Evolutionary conservation across 345 rosid genomes (phyloP).

Genomic region (Dipteronia dyeriana): DNA sequence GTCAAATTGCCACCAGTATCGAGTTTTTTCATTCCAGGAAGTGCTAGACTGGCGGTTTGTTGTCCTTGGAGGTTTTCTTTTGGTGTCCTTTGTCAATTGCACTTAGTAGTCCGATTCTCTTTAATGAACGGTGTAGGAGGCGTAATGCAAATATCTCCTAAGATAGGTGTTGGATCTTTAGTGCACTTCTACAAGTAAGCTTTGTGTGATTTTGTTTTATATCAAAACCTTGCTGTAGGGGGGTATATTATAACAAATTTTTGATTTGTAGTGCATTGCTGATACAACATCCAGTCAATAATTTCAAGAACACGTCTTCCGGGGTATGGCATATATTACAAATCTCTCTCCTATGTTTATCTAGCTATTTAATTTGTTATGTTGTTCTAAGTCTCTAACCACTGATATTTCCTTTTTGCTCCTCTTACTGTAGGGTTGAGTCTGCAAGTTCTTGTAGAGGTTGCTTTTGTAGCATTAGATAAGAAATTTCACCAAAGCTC

Average conservation of each 20-base stretch:
- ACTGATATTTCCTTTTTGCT: conserved; percentile 15
- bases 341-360: not conserved
- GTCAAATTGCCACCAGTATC: conserved; percentile 64
- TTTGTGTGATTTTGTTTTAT: not conserved
- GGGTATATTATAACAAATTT: conserved; percentile 19
- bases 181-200: conserved; percentile 47
- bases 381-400: conserved; percentile 15
- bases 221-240: not conserved
- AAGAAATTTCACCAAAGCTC: conserved; percentile 25
- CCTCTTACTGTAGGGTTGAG: conserved; percentile 52
- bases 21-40: conserved; percentile 72
- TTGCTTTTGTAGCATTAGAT: conserved; percentile 43
- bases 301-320: conserved; percentile 29
- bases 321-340: conserved; percentile 18
- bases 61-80: conserved; percentile 61
- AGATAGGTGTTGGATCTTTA: conserved; percentile 55
- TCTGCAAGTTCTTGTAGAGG: conserved; percentile 41
- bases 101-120: conserved; percentile 59
- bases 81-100: conserved; percentile 87
- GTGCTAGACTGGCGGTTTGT: conserved; percentile 90
- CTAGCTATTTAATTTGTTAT: not conserved
- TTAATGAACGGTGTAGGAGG: conserved; percentile 46
- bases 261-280: conserved; percentile 37
- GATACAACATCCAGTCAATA: conserved; percentile 35
- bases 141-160: conserved; percentile 61